Evolutionary conservation across 164 flowering plant genomes (phyloP).

Genomic region (Houttuynia cordata): DNA sequence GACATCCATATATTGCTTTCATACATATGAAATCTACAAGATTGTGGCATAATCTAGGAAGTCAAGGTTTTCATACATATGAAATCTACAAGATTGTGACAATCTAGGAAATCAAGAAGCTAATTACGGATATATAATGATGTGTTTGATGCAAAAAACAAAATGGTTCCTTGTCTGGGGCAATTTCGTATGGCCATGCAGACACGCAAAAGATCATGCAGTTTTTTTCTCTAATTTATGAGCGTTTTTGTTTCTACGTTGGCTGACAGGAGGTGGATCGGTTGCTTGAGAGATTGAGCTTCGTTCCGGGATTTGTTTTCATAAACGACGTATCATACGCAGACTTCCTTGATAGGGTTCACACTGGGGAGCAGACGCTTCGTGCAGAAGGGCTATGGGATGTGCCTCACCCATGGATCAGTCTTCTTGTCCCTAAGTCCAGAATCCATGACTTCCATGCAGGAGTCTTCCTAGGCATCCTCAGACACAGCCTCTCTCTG

Average conservation of each 20-base stretch:
- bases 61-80: too few species aligned
- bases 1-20: not conserved
- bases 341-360: slow-evolving; percentile 57
- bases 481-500: slow-evolving; percentile 18
- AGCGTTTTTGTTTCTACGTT: not conserved
- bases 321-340: slow-evolving; percentile 37
- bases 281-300: slow-evolving; percentile 31
- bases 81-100: too few species aligned
- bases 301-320: slow-evolving; percentile 29
- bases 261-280: slow-evolving; percentile 37
- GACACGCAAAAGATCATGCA: too few species aligned
- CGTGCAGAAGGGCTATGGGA: slow-evolving; percentile 57
- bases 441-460: slow-evolving; percentile 40
- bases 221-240: too few species aligned
- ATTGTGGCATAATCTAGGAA: too few species aligned
- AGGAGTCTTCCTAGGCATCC: slow-evolving; percentile 47
- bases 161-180: too few species aligned
- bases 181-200: too few species aligned
- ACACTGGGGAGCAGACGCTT: slow-evolving; percentile 44
- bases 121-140: not conserved
- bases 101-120: too few species aligned
- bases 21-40: too few species aligned
- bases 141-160: not conserved
- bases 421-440: slow-evolving; percentile 64
- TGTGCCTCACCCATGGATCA: slow-evolving; percentile 93